Conservation (phyloP, 2,329 filamentous ascomycete genomes). For the Sordariomycetes sp. region DNA sequence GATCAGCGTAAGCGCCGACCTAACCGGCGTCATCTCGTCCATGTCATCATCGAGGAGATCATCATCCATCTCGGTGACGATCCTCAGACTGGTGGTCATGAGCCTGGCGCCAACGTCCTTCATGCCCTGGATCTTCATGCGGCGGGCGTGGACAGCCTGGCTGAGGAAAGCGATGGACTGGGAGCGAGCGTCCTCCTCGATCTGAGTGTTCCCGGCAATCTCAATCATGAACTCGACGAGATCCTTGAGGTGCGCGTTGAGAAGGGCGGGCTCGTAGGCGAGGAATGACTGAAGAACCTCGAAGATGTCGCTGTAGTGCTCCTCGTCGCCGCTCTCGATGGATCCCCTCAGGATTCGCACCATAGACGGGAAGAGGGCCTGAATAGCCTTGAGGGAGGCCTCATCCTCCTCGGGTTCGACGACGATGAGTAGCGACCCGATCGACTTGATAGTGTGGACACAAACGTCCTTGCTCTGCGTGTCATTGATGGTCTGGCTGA, state of each 20-base stretch:
- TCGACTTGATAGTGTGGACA: slow-evolving; percentile 85
- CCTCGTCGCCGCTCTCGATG: slow-evolving; percentile 72
- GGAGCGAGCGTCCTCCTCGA: slow-evolving; percentile 75
- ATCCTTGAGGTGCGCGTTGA: slow-evolving; percentile 80
- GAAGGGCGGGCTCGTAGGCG: slow-evolving; percentile 74
- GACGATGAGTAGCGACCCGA: slow-evolving; percentile 79
- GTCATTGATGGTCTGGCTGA: slow-evolving; percentile 80
- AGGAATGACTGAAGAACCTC: slow-evolving; percentile 96
- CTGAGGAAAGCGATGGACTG: slow-evolving; percentile 92
- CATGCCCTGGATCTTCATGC: slow-evolving; percentile 89
- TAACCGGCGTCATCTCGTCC: slow-evolving; percentile 66
- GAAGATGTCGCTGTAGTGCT: slow-evolving; percentile 80
- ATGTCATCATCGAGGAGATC: slow-evolving; percentile 65
- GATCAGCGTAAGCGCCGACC: slow-evolving; percentile 76
- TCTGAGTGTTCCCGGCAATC: slow-evolving; percentile 62
- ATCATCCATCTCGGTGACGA: slow-evolving; percentile 79
- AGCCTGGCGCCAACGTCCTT: slow-evolving; percentile 74
- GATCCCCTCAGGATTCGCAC: slow-evolving; percentile 80
- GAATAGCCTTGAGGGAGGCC: slow-evolving; percentile 62
- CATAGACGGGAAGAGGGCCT: slow-evolving; percentile 75
- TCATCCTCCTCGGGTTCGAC: slow-evolving; percentile 80
- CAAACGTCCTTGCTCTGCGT: slow-evolving; percentile 85
- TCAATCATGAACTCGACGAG: slow-evolving; percentile 91
- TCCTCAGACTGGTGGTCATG: slow-evolving; percentile 78
- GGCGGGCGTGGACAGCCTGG: slow-evolving; percentile 83